Evolutionary conservation across 1,139 yeast genomes (phyloP).

Genomic region (Chernovozyma sophiae-reginae): DNA sequence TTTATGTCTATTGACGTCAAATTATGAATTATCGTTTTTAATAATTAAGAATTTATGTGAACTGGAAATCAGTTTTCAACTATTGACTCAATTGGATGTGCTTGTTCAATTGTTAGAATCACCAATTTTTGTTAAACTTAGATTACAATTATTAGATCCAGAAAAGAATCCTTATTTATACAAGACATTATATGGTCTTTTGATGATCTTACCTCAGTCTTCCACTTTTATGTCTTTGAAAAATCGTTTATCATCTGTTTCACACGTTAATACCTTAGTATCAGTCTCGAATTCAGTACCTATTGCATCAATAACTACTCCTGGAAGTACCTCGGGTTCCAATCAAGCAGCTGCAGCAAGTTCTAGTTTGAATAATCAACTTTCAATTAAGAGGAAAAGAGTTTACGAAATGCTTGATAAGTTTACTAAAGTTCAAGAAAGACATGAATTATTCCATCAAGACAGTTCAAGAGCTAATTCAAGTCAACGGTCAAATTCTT

Average conservation of each 20-base stretch:
- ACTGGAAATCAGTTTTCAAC: conserved; percentile 66
- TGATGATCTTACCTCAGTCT: conserved; percentile 95
- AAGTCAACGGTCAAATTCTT: not conserved
- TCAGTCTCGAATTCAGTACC: conserved; percentile 8
- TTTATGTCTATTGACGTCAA: conserved; percentile 80
- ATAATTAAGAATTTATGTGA: conserved; percentile 74
- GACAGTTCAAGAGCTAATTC: not conserved
- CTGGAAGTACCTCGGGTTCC: conserved; percentile 11
- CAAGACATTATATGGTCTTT: conserved; percentile 84
- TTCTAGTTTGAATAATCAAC: conserved; percentile 17
- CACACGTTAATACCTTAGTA: conserved; percentile 17
- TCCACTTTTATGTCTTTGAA: conserved; percentile 82
- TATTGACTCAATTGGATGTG: conserved; percentile 74
- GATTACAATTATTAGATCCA: conserved; percentile 86
- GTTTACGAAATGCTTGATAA: conserved; percentile 55
- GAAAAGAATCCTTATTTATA: conserved; percentile 76
- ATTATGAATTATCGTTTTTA: conserved; percentile 81
- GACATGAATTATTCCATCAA: conserved; percentile 33
- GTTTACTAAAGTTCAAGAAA: conserved; percentile 57
- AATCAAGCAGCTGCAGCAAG: conserved; percentile 12
- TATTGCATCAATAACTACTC: conserved; percentile 8
- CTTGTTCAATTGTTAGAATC: conserved; percentile 73
- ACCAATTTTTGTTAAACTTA: conserved; percentile 83
- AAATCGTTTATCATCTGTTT: conserved; percentile 60
- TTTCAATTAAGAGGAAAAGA: conserved; percentile 40